phyloP scores from a whole-genome alignment of 73 alveolate genomes.

The Tetrahymena borealis region DNA sequence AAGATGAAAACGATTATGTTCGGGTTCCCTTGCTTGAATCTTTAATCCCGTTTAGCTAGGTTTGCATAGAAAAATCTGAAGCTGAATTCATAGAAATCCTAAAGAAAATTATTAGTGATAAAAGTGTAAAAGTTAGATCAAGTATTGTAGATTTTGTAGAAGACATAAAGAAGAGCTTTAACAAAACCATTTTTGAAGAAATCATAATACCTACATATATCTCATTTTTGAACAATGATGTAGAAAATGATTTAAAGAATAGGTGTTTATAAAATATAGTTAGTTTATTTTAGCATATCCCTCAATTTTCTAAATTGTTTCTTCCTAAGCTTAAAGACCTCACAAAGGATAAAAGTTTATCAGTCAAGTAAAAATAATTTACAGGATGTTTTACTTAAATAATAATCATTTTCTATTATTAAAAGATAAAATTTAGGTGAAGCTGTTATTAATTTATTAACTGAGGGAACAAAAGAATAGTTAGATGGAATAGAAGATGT shows the following conservation, averaged over 20 bases:
- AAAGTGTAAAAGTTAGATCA: neutral
- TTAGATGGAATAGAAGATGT: neutral
- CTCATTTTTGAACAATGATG: neutral
- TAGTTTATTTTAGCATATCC: neutral
- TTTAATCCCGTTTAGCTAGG: neutral
- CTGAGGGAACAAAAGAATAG: neutral
- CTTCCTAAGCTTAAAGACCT: neutral
- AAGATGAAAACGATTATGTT: neutral
- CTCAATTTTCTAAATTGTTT: neutral
- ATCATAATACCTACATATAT: neutral
- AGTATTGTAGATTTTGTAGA: neutral
- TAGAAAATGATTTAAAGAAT: neutral
- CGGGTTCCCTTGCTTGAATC: neutral
- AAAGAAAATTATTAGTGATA: neutral
- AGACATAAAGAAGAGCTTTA: neutral
- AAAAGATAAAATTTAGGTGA: neutral
- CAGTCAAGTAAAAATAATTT: neutral
- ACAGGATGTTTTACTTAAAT: no score
- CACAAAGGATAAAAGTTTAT: neutral
- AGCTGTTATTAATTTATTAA: neutral
- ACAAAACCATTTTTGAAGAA: neutral
- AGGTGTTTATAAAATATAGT: neutral
- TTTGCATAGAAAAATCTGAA: neutral
- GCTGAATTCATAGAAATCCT: neutral
- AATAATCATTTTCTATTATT: no score